Conservation (phyloP, 495 filamentous ascomycete genomes). For the Xylona heveae region DNA sequence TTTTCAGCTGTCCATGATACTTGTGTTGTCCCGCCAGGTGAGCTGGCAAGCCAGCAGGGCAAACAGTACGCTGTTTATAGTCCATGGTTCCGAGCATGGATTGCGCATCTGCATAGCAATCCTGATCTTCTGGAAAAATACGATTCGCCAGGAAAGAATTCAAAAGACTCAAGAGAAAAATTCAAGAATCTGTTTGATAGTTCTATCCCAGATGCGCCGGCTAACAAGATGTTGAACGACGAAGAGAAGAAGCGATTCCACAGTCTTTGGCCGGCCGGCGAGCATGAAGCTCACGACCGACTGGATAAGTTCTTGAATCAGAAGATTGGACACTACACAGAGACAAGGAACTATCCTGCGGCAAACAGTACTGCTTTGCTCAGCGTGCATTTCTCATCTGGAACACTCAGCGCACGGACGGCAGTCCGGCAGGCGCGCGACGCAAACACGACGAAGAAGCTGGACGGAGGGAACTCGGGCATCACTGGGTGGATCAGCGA, state of each 20-base stretch:
- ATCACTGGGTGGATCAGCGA: slow-evolving; percentile 68
- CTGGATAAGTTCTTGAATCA: slow-evolving; percentile 51
- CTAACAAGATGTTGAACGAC: slow-evolving; percentile 36
- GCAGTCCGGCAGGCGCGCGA: slow-evolving; percentile 43
- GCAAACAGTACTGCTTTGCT: slow-evolving; percentile 44
- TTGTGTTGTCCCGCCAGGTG: slow-evolving; percentile 58
- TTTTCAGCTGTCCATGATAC: slow-evolving; percentile 56
- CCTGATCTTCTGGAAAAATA: slow-evolving; percentile 37
- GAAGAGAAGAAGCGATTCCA: slow-evolving; percentile 35
- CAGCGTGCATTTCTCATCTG: slow-evolving; percentile 60
- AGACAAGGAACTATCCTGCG: slow-evolving; percentile 37
- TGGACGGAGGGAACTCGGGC: slow-evolving; percentile 47
- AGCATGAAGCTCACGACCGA: slow-evolving; percentile 46
- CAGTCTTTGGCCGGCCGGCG: slow-evolving; percentile 57
- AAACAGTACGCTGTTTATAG: slow-evolving; percentile 70
- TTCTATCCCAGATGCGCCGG: slow-evolving; percentile 37
- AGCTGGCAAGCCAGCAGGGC: slow-evolving; percentile 36
- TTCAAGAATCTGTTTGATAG: slow-evolving; percentile 39
- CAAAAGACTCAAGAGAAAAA: slow-evolving; percentile 24
- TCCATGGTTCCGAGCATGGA: slow-evolving; percentile 66
- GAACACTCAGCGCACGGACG: slow-evolving; percentile 59
- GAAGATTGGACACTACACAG: slow-evolving; percentile 37
- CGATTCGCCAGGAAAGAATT: slow-evolving; percentile 39
- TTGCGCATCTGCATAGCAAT: slow-evolving; percentile 45
- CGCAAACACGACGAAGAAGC: slow-evolving; percentile 41